Conservation (phyloP, 2,329 filamentous ascomycete species). For the Fusarium papillatum region DNA sequence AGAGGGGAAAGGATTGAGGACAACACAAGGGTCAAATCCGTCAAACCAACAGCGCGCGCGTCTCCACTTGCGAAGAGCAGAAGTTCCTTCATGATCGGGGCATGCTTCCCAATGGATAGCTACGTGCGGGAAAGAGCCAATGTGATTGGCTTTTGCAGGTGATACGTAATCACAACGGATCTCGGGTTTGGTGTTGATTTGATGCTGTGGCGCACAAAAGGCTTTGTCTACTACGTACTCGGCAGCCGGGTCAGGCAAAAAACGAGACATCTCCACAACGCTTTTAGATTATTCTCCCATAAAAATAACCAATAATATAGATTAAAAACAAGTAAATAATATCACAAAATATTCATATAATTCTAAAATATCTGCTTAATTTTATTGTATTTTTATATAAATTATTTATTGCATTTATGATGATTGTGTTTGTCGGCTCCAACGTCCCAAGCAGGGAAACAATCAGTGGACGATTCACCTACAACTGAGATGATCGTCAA, state of each 20-base stretch:
- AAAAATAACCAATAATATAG: too few relatives aligned
- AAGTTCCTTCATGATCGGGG: not conserved
- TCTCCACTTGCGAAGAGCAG: not conserved
- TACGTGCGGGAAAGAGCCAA: conserved; percentile 13
- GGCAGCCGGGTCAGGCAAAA: too few relatives aligned
- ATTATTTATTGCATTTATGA: too few relatives aligned
- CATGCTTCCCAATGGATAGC: not conserved
- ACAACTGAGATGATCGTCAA: not conserved
- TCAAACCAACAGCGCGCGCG: not conserved
- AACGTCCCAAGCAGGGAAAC: conserved; percentile 27
- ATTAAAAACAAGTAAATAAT: too few relatives aligned
- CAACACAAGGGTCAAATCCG: not conserved
- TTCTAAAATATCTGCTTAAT: too few relatives aligned
- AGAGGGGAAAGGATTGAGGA: not conserved
- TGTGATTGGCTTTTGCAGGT: conserved; percentile 14
- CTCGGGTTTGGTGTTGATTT: conserved; percentile 5
- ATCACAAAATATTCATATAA: too few relatives aligned
- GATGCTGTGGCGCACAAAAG: conserved; percentile 17
- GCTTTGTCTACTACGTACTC: not conserved
- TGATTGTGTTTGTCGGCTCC: conserved; percentile 12
- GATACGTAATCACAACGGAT: conserved; percentile 6
- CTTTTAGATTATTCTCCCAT: too few relatives aligned
- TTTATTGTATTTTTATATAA: too few relatives aligned
- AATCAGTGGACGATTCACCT: conserved; percentile 1
- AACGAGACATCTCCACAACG: too few relatives aligned